A percentile compares a stretch with the other conserved stretches of the same genome.
Conservation (phyloP, 345 rosid genomes). For the Camelina laxa region DNA sequence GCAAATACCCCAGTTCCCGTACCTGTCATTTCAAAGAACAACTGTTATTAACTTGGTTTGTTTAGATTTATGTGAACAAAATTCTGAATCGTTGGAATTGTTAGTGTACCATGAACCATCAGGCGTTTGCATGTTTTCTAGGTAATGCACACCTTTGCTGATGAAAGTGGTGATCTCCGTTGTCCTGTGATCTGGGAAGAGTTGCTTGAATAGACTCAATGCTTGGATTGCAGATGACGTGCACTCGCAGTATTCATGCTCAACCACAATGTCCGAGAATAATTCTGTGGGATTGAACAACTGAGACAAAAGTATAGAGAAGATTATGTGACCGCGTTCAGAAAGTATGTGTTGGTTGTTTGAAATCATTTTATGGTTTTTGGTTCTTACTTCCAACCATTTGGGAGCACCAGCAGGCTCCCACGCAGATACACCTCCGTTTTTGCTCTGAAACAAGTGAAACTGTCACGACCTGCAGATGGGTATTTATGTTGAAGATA, state of each 20-base stretch:
- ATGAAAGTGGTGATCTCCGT: conserved; percentile 53
- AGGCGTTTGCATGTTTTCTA: conserved; percentile 48
- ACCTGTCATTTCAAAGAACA: conserved; percentile 18
- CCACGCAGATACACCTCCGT: conserved; percentile 68
- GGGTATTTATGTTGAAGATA: background rate
- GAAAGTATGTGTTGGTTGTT: background rate
- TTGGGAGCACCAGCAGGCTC: conserved; percentile 56
- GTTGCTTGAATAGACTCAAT: conserved; percentile 48
- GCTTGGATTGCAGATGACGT: conserved; percentile 59
- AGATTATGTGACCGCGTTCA: background rate
- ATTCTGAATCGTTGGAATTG: background rate
- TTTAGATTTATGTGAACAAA: background rate
- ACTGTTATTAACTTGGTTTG: background rate
- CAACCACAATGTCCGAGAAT: conserved; percentile 48
- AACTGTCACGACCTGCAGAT: background rate
- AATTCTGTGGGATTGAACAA: conserved; percentile 60
- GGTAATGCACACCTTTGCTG: conserved; percentile 43
- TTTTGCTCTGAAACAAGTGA: conserved; percentile 50
- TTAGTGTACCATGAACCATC: conserved; percentile 60
- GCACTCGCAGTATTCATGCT: conserved; percentile 56
- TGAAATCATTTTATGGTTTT: background rate
- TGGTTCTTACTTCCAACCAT: conserved; percentile 58
- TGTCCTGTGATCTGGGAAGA: conserved; percentile 47
- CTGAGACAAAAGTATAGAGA: conserved; percentile 26
- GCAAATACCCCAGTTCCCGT: conserved; percentile 42